Conservation (phyloP, 129 eudicot species). For the Lonicera japonica region DNA sequence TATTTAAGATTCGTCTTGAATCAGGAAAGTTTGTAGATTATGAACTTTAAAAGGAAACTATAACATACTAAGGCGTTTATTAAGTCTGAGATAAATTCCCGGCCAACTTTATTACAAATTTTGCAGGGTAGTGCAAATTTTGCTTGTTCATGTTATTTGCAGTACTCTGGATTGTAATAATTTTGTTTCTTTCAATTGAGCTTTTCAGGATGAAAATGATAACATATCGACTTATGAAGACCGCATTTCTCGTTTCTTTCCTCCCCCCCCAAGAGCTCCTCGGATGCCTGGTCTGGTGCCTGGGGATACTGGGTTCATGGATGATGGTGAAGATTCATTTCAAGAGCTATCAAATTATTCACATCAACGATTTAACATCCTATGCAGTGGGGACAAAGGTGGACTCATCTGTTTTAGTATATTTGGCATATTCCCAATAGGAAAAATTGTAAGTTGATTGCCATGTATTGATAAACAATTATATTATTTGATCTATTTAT, state of each 20-base stretch:
- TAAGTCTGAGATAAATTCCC: not conserved
- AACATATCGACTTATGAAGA: slow-evolving; percentile 58
- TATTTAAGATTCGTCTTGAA: too few relatives aligned
- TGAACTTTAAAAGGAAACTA: not conserved
- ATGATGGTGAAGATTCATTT: slow-evolving; percentile 68
- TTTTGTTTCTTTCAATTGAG: slow-evolving; percentile 2
- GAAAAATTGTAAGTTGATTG: slow-evolving; percentile 65
- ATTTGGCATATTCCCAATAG: slow-evolving; percentile 94
- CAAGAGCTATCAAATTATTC: slow-evolving; percentile 71
- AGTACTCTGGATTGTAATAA: not conserved
- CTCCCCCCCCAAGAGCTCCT: slow-evolving; percentile 92
- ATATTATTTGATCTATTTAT: not conserved
- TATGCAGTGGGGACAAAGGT: slow-evolving; percentile 84
- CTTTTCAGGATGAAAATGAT: slow-evolving; percentile 47
- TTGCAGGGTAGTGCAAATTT: not conserved
- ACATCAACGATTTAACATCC: slow-evolving; percentile 65
- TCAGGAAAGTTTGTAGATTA: not conserved
- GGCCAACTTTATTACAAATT: not conserved
- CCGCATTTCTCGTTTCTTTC: slow-evolving; percentile 89
- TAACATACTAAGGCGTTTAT: not conserved
- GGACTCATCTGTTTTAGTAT: slow-evolving; percentile 81
- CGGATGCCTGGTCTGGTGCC: slow-evolving; percentile 78
- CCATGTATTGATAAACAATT: not conserved
- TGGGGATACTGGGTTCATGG: slow-evolving; percentile 83
- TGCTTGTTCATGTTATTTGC: not conserved